A percentile compares a stretch with the other conserved stretches of the same genome.
phyloP scores from a whole-genome alignment of 1,139 yeast genomes.

The Candida neerlandica region DNA sequence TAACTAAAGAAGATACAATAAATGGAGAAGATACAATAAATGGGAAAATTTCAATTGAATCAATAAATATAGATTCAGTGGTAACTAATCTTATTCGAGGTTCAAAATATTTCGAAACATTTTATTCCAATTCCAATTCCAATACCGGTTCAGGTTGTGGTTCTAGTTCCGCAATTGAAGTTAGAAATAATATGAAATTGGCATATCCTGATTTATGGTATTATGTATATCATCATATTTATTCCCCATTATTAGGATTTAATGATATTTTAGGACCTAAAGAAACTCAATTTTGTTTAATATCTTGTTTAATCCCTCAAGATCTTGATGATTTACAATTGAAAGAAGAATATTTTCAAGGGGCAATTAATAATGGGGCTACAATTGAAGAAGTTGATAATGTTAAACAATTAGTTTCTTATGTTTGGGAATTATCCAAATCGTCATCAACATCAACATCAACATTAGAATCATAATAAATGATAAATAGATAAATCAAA shows the following conservation, averaged over 20 bases:
- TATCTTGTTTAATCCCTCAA: slow-evolving; percentile 84
- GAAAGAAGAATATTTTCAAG: slow-evolving; percentile 85
- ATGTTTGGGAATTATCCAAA: slow-evolving; percentile 75
- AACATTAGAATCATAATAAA: background rate
- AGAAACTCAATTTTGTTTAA: slow-evolving; percentile 76
- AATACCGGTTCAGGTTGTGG: no score
- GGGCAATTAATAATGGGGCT: slow-evolving; percentile 81
- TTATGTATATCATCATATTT: slow-evolving; percentile 73
- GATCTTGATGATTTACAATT: slow-evolving; percentile 84
- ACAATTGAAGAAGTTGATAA: slow-evolving; percentile 61
- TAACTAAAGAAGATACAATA: slow-evolving; percentile 20
- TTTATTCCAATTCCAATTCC: slow-evolving; percentile 51
- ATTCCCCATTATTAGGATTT: slow-evolving; percentile 74
- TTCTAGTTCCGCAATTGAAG: slow-evolving; percentile 26
- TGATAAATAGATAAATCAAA: no score
- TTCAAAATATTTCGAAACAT: slow-evolving; percentile 65
- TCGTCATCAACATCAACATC: slow-evolving; percentile 12
- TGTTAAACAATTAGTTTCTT: slow-evolving; percentile 61
- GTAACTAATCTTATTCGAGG: slow-evolving; percentile 51
- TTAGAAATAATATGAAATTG: slow-evolving; percentile 62
- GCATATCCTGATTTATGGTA: slow-evolving; percentile 88
- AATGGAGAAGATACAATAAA: slow-evolving; percentile 39
- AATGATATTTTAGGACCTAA: slow-evolving; percentile 61
- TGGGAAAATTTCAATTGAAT: slow-evolving; percentile 39
- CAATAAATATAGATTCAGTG: slow-evolving; percentile 33